Base-by-base conservation (phyloP, 345 rosid species). In the Camelina hispida region DNA sequence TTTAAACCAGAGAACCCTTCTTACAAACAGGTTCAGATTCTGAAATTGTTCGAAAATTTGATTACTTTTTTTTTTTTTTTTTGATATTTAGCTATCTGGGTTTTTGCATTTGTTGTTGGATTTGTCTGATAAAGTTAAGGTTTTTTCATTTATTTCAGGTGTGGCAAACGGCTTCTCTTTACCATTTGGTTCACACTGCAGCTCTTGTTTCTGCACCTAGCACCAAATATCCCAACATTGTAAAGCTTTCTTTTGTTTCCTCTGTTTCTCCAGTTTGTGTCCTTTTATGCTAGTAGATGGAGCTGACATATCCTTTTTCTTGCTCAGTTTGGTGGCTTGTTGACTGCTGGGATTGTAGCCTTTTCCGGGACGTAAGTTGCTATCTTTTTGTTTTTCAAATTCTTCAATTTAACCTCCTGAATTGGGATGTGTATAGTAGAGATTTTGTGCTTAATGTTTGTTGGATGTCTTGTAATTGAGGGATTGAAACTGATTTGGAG, bases 131-230 rank as follows among this genome's bases (percentile, higher is more conserved):
- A 59, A 47, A 54, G 53, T 40, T 32, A 1, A 66, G 71, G 11
- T 28, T 17, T 59, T 37, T 6, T 11, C 25, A 57, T 28, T 0
- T 28, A 4, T 66, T 0, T 3, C 64, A 90, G 97, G 96, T 90
- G n/a, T 92, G 97, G 99, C 91, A 92, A 43, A 92, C 91, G 3
- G 98, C 98, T 46, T 92, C 99, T 20, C 80, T 91, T 50, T 95
- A 92, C 81, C 98, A 95, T 84, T 77, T 92, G 86, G 88, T 88
- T 62, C 99, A 95, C 79, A 95, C 96, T 15, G 94, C 94, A 18
- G 96, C 98, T 59, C 86, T 95, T 57, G 71, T 90, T 76, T 83
- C 91, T 78, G 93, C 96, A 51, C 99, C 98, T 23, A 44, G 66
- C 71, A 86, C 94, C 50, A 95, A 85, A 74, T 62, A 67, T 59